Evolutionary conservation across 768 basidiomycete genomes (phyloP), one percentile per base, ranked within the genome.

Genomic region (Kwoniella europaea): DNA sequence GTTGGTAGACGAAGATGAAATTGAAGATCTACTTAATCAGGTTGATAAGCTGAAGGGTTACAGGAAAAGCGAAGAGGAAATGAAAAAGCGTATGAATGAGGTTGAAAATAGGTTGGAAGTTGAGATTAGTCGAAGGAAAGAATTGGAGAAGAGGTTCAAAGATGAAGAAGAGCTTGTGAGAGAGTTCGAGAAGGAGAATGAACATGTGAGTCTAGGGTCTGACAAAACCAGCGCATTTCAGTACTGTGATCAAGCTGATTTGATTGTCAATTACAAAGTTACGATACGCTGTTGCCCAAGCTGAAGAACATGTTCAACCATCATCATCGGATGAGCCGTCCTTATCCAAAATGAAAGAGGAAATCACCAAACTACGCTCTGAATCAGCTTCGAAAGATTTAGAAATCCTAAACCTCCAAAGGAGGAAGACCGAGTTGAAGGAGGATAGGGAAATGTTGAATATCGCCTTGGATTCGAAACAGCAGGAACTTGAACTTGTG

Each of bases 401-500:
- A 46, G 91, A 90, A 79, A 87, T 94, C 53, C 85, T 89, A 15
- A 90, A 91, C 75, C 83, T 92, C 63, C 87, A 86, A 71, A 92
- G 91, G 84, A 86, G 90, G 76, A 86, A 88, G 50, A 85, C 85
- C 0, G 86, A 89, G 78, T 88, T 91, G 71, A 90, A 90, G 82
- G 91, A 94, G 54, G 94, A 96, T 82, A 82, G 91, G 22, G 84
- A 88, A 59, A 91, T 92, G n/a, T 84, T 96, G 76, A 94, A 96
- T 76, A 93, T 95, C 44, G 94, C 94, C 0, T 84, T 97, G 65
- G 93, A 95, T 83, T 90, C 93, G 27, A 97, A 97, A 84, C 94
- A 97, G 78, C 93, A 95, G 82, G 94, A 96, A 82, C 85, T 97
- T 50, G 93, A 96, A 80, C 80, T 95, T 82, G 94, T 97, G 69